Base-by-base conservation (phyloP, 305 asterid species). In the Galium porrigens region DNA sequence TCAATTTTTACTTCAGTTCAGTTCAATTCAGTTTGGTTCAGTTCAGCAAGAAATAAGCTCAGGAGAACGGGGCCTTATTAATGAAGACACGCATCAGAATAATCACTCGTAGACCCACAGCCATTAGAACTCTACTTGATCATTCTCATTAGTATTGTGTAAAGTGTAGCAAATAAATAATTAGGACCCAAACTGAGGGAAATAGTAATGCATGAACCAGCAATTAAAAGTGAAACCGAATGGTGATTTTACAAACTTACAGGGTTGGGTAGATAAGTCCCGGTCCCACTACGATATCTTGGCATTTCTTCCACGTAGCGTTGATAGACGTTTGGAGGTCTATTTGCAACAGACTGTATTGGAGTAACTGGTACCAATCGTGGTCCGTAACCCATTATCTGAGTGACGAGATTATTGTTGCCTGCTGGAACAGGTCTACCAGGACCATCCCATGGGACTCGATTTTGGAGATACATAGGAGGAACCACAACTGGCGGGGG, bases 211-310 rank as follows among this genome's bases (percentile, higher is more conserved):
- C 17, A 53, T 66, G 46, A 27, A 33, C 17, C 15, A 46, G 41
- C 44, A 61, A 39, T n/a, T 5, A 52, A 1, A 15, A 56, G n/a
- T 7, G 33, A 51, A 60, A 59, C 33, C 54, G 5, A 49, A 14
- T 1, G 25, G 61, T 12, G n/a, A 37, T 34, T 0, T 4, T 14
- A 68, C n/a, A 63, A 74, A 54, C 97, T 89, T 80, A 91, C 98
- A 78, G 94, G 95, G 78, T 85, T 91, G 39, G 98, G 98, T 80
- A 92, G 82, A 84, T 92, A 92, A 20, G 98, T 92, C 68, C 98
- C 98, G 4, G 98, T 92, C 72, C 98, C 98, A 51, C 87, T 82
- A 63, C 92, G 95, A 68, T 83, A 78, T 80, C 94, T 88, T 41
- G 97, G 97, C 79, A 88, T 72, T 53, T 85, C 95, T 74, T 92